phyloP scores from a whole-genome alignment of 2,329 filamentous ascomycete genomes.

The Alternaria longipes region DNA sequence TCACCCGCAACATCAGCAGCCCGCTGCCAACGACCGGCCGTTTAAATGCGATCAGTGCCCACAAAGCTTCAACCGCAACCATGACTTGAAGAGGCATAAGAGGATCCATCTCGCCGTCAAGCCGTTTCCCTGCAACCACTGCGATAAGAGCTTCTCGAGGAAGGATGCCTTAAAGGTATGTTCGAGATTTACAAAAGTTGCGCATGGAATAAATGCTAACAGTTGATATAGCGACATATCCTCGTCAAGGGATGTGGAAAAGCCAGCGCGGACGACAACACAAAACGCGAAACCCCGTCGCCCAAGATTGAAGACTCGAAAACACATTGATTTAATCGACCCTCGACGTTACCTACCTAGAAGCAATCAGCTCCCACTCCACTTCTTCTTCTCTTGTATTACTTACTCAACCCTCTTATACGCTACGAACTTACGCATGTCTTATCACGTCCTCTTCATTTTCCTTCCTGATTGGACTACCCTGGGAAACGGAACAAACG shows the following conservation, averaged over 20 bases:
- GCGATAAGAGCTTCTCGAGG: conserved; percentile 95
- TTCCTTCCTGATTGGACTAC: conserved; percentile 33
- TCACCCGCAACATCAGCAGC: conserved; percentile 61
- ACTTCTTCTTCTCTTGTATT: conserved; percentile 47
- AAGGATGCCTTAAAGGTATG: conserved; percentile 96
- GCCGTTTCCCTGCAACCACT: conserved; percentile 89
- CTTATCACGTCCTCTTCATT: conserved; percentile 13
- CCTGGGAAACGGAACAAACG: conserved; percentile 15
- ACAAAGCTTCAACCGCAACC: conserved; percentile 94
- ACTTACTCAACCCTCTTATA: conserved; percentile 32
- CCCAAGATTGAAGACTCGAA: conserved; percentile 45
- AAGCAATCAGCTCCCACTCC: too few species aligned
- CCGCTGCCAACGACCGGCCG: conserved; percentile 77
- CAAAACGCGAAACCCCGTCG: conserved; percentile 48
- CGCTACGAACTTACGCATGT: conserved; percentile 10
- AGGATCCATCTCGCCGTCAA: conserved; percentile 94
- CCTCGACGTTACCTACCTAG: neutral
- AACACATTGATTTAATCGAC: conserved; percentile 28
- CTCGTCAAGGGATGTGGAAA: conserved; percentile 74
- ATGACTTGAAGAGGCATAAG: conserved; percentile 95
- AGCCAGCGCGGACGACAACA: conserved; percentile 44
- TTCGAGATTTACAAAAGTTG: conserved; percentile 17
- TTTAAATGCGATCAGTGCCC: conserved; percentile 95
- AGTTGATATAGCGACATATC: conserved; percentile 65
- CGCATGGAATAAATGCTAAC: conserved; percentile 47